A percentile compares a stretch with the other conserved stretches of the same genome.
These are phyloP conservation scores for Hymenoscyphus fructigenus DNA, from an alignment of 2,329 filamentous ascomycete species.

Conservation along the genomic window DNA sequence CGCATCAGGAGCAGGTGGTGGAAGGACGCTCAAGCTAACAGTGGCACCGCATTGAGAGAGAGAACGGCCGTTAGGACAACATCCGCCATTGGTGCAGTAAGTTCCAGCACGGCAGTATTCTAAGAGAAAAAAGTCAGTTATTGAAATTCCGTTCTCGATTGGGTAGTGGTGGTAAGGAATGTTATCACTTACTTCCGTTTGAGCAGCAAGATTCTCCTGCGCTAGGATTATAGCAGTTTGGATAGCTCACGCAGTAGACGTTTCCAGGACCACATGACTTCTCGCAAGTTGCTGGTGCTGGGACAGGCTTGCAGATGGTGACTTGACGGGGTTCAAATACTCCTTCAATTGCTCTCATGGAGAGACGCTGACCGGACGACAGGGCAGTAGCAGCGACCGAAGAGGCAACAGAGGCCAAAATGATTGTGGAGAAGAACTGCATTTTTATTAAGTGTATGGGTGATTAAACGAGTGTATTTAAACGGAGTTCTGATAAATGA, in stretches of 20 bases:
- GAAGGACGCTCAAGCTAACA: background rate
- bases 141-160: background rate
- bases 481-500: background rate
- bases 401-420: background rate
- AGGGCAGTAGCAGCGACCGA: background rate
- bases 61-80: background rate
- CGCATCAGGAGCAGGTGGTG: background rate
- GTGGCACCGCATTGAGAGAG: background rate
- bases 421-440: background rate
- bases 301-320: background rate
- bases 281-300: slow-evolving; percentile 3
- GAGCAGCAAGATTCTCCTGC: slow-evolving; percentile 1
- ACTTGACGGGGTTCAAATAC: background rate
- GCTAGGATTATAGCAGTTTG: slow-evolving; percentile 3
- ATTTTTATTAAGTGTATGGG: background rate
- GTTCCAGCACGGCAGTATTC: background rate
- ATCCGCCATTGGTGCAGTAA: background rate
- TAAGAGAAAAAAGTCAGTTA: background rate
- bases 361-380: background rate
- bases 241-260: background rate
- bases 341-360: background rate
- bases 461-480: background rate
- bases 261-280: background rate
- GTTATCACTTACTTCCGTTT: background rate
- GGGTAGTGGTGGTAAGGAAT: background rate